phyloP scores from a whole-genome alignment of 306 rosid genomes.

The Mucuna pruriens region DNA sequence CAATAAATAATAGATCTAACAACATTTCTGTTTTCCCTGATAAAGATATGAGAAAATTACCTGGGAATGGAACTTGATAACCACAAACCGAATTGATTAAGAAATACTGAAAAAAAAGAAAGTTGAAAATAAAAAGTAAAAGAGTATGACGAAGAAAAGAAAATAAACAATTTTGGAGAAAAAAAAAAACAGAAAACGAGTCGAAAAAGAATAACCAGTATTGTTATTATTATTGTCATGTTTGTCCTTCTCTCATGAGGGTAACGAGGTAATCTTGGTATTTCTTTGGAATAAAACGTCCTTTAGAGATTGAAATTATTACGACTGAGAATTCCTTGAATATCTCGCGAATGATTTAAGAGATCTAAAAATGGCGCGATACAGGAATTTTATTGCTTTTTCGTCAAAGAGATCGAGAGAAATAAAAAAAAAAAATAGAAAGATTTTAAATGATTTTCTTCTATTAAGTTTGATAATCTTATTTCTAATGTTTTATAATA shows the following conservation, averaged over 20 bases:
- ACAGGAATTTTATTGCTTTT: too few relatives aligned
- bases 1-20: conserved; percentile 28
- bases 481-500: neutral
- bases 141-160: neutral
- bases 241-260: conserved; percentile 29
- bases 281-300: conserved; percentile 42
- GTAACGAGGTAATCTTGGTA: conserved; percentile 43
- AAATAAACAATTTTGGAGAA: neutral
- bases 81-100: conserved; percentile 23
- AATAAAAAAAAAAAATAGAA: too few relatives aligned
- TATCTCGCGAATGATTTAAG: neutral
- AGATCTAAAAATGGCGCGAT: neutral
- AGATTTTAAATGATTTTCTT: neutral
- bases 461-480: neutral
- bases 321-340: conserved; percentile 13
- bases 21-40: neutral
- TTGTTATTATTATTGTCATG: conserved; percentile 20
- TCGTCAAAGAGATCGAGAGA: too few relatives aligned
- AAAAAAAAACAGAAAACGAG: neutral
- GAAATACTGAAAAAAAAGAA: conserved; percentile 12
- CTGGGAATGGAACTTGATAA: conserved; percentile 40
- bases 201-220: neutral
- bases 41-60: conserved; percentile 16
- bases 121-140: neutral
- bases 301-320: conserved; percentile 36